Evolutionary conservation across 306 rosid genomes (phyloP).

Genomic region (Dryas octopetala): DNA sequence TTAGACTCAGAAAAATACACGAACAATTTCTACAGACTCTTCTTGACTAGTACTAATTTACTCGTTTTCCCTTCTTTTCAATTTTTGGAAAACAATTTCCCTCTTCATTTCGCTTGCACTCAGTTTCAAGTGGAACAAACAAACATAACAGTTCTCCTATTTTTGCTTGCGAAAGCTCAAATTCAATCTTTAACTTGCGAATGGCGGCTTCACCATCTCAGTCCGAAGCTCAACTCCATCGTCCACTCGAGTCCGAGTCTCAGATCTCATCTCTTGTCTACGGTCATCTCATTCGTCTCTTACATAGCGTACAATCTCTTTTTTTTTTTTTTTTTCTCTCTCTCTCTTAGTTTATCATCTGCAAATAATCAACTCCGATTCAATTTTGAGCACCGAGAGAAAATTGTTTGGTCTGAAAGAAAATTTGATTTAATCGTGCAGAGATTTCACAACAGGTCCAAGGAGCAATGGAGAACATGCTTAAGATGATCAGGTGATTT

Average conservation of each 20-base stretch:
- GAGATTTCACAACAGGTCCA: conserved; percentile 62
- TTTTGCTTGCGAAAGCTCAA: not conserved
- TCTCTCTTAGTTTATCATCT: conserved; percentile 6
- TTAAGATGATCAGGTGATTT: conserved; percentile 58
- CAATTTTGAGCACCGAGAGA: not conserved
- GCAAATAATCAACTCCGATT: not conserved
- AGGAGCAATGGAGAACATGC: conserved; percentile 74
- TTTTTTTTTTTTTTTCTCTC: not conserved
- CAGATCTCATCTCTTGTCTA: conserved; percentile 52
- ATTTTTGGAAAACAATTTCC: too few relatives aligned
- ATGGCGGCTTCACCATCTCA: conserved; percentile 54
- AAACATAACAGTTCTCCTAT: not conserved
- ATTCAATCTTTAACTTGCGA: conserved; percentile 10
- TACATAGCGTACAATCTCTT: too few relatives aligned
- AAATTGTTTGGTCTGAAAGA: not conserved
- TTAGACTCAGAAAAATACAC: too few relatives aligned
- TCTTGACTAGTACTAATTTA: too few relatives aligned
- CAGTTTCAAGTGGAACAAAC: too few relatives aligned
- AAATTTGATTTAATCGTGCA: conserved; percentile 20
- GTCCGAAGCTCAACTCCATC: conserved; percentile 24
- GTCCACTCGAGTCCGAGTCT: conserved; percentile 47
- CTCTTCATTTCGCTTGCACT: too few relatives aligned
- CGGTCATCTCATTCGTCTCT: conserved; percentile 36
- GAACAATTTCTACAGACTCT: too few relatives aligned
- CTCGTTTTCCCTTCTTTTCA: too few relatives aligned